Evolutionary conservation across 148 eudicot species (phyloP), one percentile per base, ranked within the genome.

Genomic region (Heliamphora exappendiculata): DNA sequence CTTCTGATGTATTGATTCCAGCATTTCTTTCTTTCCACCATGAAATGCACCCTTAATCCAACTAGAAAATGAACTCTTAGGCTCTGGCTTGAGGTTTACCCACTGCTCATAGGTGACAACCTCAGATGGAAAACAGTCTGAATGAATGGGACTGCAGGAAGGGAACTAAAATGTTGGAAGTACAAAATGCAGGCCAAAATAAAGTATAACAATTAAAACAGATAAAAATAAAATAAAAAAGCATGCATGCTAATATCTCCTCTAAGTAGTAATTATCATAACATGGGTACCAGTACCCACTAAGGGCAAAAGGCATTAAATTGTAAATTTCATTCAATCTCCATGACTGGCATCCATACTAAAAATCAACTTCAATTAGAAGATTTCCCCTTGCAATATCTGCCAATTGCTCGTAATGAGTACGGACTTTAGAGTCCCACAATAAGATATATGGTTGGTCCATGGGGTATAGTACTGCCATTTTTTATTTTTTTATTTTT

Each of bases 61-160:
- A 71, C 91, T 92, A 73, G 94, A 78, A 68, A 91, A 75, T 82
- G 80, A 55, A 55, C 78, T 81, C 80, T 83, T 88, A 16, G 82
- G 72, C 79, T 85, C 96, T 36, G 90, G 82, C 72, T 92, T 90
- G 81, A 89, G 73, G 75, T 83, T 86, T 73, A 73, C 78, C 97
- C 92, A 92, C 78, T 88, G 92, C 37, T 92, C 97, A 83, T 89
- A 88, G 17, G 90, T 90, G 75, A 91, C 75, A 66, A 94, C 96
- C 89, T 94, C 98, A 20, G 91, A 80, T 49, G 89, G 88, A 82
- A 94, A 89, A 65, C 76, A 55, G 65, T 85, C 88, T 69, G 91
- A 66, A 39, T 80, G 67, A 37, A 88, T 47, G 74, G 86, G 73
- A 75, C 98, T 94, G 82, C 87, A 77, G 63, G 71, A 34, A 79